phyloP scores from a whole-genome alignment of 441 rosid species.

The Eruca vesicaria region DNA sequence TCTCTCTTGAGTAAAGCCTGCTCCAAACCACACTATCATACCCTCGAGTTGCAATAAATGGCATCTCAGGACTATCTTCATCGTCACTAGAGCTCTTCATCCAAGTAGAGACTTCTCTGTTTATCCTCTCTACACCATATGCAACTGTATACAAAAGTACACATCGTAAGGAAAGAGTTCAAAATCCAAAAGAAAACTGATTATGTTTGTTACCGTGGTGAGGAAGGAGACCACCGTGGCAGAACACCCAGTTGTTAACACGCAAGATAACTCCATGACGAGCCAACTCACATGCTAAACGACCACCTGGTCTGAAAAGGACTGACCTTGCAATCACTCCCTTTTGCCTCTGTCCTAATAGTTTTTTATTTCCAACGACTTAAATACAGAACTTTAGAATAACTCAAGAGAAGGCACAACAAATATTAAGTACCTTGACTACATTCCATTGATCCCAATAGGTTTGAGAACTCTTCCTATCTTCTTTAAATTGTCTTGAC shows the following conservation, averaged over 20 bases:
- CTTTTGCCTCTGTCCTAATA: slow-evolving; percentile 98
- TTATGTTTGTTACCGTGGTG: slow-evolving; percentile 61
- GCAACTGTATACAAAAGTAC: slow-evolving; percentile 56
- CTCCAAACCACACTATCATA: slow-evolving; percentile 94
- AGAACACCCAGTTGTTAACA: slow-evolving; percentile 91
- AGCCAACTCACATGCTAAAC: slow-evolving; percentile 71
- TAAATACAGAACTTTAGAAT: background rate
- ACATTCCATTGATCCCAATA: slow-evolving; percentile 78
- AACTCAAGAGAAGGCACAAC: slow-evolving; percentile 5
- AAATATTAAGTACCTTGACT: slow-evolving; percentile 59
- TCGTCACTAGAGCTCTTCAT: slow-evolving; percentile 57
- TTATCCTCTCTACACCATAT: slow-evolving; percentile 85
- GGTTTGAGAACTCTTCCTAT: slow-evolving; percentile 46
- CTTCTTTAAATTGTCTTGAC: slow-evolving; percentile 49
- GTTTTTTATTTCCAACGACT: slow-evolving; percentile 14
- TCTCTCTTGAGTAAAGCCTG: slow-evolving; percentile 79
- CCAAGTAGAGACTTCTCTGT: slow-evolving; percentile 81
- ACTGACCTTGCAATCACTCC: slow-evolving; percentile 83
- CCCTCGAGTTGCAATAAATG: slow-evolving; percentile 77
- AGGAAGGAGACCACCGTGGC: slow-evolving; percentile 97
- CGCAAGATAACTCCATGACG: slow-evolving; percentile 70
- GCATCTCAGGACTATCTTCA: slow-evolving; percentile 50
- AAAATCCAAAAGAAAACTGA: slow-evolving; percentile 1
- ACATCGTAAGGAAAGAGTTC: slow-evolving; percentile 35
- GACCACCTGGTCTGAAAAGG: slow-evolving; percentile 84